Conservation (phyloP, 495 filamentous ascomycete species). For the Collariella sp. region DNA sequence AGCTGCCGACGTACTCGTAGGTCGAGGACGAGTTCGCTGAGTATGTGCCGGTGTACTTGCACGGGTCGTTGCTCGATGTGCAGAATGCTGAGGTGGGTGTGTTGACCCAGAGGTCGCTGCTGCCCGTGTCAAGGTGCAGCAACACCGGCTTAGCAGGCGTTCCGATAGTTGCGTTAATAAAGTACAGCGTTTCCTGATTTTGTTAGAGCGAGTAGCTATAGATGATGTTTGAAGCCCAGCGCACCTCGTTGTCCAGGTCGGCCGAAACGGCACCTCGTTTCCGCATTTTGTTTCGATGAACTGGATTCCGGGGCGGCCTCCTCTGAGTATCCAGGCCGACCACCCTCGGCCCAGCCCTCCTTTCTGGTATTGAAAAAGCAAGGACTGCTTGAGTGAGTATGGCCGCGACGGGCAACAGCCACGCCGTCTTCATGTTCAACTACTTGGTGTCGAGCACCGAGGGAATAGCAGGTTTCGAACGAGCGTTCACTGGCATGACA, state of each 20-base stretch:
- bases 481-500: background rate
- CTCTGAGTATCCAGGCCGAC: slow-evolving; percentile 43
- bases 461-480: background rate
- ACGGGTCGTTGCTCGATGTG: slow-evolving; percentile 35
- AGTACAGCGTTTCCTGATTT: slow-evolving; percentile 55
- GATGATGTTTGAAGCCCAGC: background rate
- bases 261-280: slow-evolving; percentile 36
- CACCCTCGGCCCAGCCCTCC: slow-evolving; percentile 30
- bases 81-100: slow-evolving; percentile 57
- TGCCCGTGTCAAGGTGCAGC: slow-evolving; percentile 72
- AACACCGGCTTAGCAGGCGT: slow-evolving; percentile 58
- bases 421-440: slow-evolving; percentile 16
- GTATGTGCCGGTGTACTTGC: slow-evolving; percentile 56
- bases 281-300: slow-evolving; percentile 37
- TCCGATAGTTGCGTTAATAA: slow-evolving; percentile 61
- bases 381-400: slow-evolving; percentile 11
- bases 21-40: slow-evolving; percentile 69
- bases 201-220: background rate
- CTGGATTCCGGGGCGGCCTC: slow-evolving; percentile 31
- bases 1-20: slow-evolving; percentile 61
- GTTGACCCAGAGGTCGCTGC: slow-evolving; percentile 87
- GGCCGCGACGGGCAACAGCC: slow-evolving; percentile 18
- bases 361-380: slow-evolving; percentile 14
- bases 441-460: background rate
- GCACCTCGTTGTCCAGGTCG: slow-evolving; percentile 43